Evolutionary conservation across 2,329 filamentous ascomycete species (phyloP), one percentile per base, ranked within the genome.

Genomic region (Penicillium fuscoglaucum): DNA sequence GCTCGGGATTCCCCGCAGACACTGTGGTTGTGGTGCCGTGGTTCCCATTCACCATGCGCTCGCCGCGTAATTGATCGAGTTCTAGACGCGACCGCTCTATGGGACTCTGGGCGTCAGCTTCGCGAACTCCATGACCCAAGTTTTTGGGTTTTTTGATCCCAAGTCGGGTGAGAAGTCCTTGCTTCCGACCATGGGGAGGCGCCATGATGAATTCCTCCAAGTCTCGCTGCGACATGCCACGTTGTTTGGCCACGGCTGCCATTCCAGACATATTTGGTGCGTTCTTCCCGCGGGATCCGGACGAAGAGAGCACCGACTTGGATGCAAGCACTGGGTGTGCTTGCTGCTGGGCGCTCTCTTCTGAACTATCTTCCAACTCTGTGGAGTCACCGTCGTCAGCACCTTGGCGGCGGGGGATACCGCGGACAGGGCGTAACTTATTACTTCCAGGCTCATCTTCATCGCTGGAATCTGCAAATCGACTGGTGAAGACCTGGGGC

Each of bases 381-480:
- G 85, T 83, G 1, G 86, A 86, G 58, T 87, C 86, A 39, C 84
- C 83, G 52, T 87, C 83, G 52, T 86, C 79, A 50, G 80, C 80
- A 55, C 86, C 82, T 54, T 81, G 75, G n/a, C 73, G 84, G 49
- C 79, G 82, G 15, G 80, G 87, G 58, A 85, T 89, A 44, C 84
- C 84, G 58, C 83, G 80, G 2, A 87, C 86, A 47, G 82, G 85
- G 24, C 78, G 77, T 31, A 80, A 75, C 63, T 66, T 74, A 45
- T 67, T 76, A 19, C 50, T 53, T 17, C 46, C 57, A 29, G 72
- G 75, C 15, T 80, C 79, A 19, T 90, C 87, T 55, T 91, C 88
- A 68, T 91, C 88, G 67, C 89, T 91, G 1, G 89, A 91, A 66
- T 91, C 87, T 1, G 79, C 85, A 66, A 91, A 89, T 1, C 88